Evolutionary conservation across 177 flowering plant species (phyloP).

Genomic region (Telopea speciosissima): DNA sequence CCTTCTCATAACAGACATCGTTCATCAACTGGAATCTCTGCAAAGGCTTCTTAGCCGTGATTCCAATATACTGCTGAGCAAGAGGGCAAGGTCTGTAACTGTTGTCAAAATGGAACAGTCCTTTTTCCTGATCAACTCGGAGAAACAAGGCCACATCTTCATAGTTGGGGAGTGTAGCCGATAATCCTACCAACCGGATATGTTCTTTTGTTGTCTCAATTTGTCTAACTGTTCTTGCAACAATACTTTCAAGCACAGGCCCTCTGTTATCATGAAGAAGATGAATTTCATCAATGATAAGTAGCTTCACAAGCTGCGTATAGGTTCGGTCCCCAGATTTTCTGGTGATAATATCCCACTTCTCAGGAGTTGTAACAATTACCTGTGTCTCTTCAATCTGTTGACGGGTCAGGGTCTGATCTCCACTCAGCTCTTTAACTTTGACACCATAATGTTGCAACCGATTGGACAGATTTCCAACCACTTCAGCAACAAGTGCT

Average conservation of each 20-base stretch:
- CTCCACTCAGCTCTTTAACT: not conserved
- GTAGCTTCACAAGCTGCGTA: not conserved
- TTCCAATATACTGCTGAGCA: no score
- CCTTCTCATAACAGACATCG: no score
- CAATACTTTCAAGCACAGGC: not conserved
- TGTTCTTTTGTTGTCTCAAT: not conserved
- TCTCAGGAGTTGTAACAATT: not conserved
- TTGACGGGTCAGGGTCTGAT: not conserved
- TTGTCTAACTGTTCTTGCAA: slow-evolving; percentile 3
- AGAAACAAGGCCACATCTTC: no score
- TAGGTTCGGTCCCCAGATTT: not conserved
- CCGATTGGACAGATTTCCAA: not conserved
- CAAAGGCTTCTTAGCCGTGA: no score
- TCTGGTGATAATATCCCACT: not conserved
- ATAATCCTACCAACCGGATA: no score
- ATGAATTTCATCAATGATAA: not conserved
- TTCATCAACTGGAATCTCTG: no score
- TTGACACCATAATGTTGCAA: not conserved
- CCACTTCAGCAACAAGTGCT: no score
- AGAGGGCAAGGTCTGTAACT: no score
- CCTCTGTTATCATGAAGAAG: slow-evolving; percentile 6
- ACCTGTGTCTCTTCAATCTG: not conserved
- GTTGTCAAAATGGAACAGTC: no score
- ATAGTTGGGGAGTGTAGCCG: no score
- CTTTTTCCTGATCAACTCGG: no score